These are phyloP conservation scores for Botryotinia globosa DNA, from an alignment of 2,329 filamentous ascomycete genomes.

Conservation along the genomic window DNA sequence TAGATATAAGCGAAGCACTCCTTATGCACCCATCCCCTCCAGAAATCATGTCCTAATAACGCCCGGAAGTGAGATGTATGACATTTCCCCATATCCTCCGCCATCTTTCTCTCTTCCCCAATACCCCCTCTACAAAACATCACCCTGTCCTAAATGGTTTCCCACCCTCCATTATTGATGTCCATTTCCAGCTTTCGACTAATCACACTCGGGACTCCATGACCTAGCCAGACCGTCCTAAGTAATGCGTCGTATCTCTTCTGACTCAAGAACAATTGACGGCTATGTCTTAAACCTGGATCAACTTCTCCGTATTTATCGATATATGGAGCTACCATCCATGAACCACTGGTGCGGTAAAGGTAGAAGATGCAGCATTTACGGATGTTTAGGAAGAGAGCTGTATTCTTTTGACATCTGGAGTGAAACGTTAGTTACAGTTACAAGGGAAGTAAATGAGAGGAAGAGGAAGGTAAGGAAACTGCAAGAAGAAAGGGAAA, in stretches of 20 bases:
- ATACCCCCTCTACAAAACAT: background rate
- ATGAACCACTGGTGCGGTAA: slow-evolving; percentile 78
- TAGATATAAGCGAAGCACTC: background rate
- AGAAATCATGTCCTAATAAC: background rate
- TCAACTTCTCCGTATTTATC: slow-evolving; percentile 96
- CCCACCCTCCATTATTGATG: slow-evolving; percentile 97
- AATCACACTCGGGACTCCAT: slow-evolving; percentile 85
- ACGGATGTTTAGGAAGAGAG: slow-evolving; percentile 94
- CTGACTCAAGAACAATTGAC: slow-evolving; percentile 90
- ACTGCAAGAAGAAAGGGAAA: background rate
- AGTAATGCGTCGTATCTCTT: slow-evolving; percentile 88
- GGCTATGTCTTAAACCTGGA: slow-evolving; percentile 79
- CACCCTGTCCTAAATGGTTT: slow-evolving; percentile 55
- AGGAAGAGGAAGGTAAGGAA: background rate
- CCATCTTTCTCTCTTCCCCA: too few relatives aligned
- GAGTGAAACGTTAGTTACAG: slow-evolving; percentile 29
- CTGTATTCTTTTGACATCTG: slow-evolving; percentile 84
- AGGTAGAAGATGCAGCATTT: slow-evolving; percentile 92
- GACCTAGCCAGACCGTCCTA: slow-evolving; percentile 79
- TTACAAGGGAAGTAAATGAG: background rate
- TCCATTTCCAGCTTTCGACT: slow-evolving; percentile 88
- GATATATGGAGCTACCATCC: slow-evolving; percentile 84
- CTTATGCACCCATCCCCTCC: background rate
- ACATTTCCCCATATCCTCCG: too few relatives aligned
- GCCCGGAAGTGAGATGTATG: background rate